Evolutionary conservation across 768 basidiomycete genomes (phyloP), one percentile per base, ranked within the genome.

Genomic region (Agrocybe chaxingu): DNA sequence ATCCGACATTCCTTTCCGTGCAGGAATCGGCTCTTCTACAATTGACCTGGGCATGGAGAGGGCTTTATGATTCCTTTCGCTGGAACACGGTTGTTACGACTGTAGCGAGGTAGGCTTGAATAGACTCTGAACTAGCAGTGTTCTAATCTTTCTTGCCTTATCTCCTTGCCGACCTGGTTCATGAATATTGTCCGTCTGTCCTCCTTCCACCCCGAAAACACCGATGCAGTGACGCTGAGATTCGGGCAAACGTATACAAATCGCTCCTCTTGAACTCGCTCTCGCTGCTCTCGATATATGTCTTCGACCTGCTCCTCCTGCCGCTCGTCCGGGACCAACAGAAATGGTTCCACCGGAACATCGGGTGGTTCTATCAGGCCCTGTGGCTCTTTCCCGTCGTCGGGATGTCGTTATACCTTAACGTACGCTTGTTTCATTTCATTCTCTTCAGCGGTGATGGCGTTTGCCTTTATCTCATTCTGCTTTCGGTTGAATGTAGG

Each of bases 301-400:
- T 78, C n/a, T 89, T 91, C 63, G 87, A 91, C 59, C 63, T 84
- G 42, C 63, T 92, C 24, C 72, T 93, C 10, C 74, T 79, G 13
- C 88, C 89, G 3, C 75, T 90, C 16, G 78, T 87, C 8, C 77
- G 74, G 13, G 75, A 78, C 57, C 76, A 79, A 47, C 77, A 79
- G 51, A 81, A 74, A 53, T 88, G 84, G 84, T 64, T 87, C 36
- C 84, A 84, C 61, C 74, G 81, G 19, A 87, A 89, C 57, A 73
- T 91, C 8, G 82, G 85, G 8, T 84, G 81, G 80, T 81, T 89
- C 56, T 90, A 88, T 64, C 86, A 84, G 59, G 68, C 81, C 7
- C 67, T 94, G 35, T 94, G 91, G 90, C 67, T 94, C 3, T 67
- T 87, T 13, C 92, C 92, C 0, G 77, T 93, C 46, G 75, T 92